Evolutionary conservation across 179 eudicot genomes (phyloP).

Genomic region (Beta lomatogona): DNA sequence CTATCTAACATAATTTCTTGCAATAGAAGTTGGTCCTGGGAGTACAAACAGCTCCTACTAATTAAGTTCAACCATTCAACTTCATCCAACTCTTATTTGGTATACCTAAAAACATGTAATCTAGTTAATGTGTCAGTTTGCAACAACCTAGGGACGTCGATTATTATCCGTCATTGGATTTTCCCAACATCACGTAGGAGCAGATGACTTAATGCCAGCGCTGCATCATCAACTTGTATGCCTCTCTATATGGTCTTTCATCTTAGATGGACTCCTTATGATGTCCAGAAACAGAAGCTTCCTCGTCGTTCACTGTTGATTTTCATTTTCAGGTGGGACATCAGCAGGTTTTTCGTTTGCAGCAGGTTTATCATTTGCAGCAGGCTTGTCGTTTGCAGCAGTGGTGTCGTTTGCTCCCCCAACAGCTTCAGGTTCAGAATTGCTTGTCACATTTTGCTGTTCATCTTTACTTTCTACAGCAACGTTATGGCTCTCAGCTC

Average conservation of each 20-base stretch:
- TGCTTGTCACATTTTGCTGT: constrained; percentile 9
- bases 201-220: not conserved
- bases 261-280: not conserved
- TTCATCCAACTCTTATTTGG: constrained; percentile 7
- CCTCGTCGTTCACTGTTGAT: constrained; percentile 12
- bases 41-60: not conserved
- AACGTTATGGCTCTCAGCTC: constrained; percentile 18
- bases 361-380: constrained; percentile 6
- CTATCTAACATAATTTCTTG: not conserved
- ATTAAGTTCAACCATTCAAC: not conserved
- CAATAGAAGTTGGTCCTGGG: not conserved
- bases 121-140: not conserved
- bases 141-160: not conserved
- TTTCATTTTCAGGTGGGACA: constrained; percentile 15
- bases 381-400: not conserved
- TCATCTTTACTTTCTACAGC: constrained; percentile 9
- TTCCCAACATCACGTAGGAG: not conserved
- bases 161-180: not conserved
- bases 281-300: constrained; percentile 5
- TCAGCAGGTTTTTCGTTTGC: constrained; percentile 3
- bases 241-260: not conserved
- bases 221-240: not conserved
- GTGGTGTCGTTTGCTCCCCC: not conserved
- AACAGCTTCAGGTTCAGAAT: constrained; percentile 14
- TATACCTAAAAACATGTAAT: not conserved